Percentiles rank a stretch among this genome's conserved stretches.
Conservation (phyloP, 352 stramenopile species). For the Phytophthora meadii region DNA sequence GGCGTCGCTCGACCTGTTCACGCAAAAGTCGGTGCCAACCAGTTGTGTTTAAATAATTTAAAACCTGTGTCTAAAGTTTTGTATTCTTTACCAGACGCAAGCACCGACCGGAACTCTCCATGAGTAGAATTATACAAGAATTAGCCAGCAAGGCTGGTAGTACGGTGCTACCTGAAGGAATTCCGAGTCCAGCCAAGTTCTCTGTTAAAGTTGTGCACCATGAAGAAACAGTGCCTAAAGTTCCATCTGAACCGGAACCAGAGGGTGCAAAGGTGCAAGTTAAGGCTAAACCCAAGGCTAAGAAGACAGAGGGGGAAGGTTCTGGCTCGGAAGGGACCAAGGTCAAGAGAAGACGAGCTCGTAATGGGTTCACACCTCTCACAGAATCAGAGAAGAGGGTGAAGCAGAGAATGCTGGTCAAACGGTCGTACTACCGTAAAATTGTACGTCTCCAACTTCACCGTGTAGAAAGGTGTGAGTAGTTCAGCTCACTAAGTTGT, state of each 20-base stretch:
- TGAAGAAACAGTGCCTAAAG: not conserved
- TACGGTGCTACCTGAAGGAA: not conserved
- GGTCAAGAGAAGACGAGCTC: constrained; percentile 18
- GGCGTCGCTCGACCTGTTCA: constrained; percentile 58
- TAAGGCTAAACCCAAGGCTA: constrained; percentile 5
- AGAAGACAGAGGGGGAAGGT: constrained; percentile 7
- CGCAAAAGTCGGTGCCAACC: constrained; percentile 37
- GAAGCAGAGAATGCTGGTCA: constrained; percentile 76
- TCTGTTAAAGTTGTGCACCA: constrained; percentile 8
- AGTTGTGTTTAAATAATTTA: not conserved
- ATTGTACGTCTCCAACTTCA: constrained; percentile 47
- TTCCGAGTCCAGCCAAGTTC: not conserved
- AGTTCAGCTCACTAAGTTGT: not conserved
- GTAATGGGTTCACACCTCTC: constrained; percentile 44
- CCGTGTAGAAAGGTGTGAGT: not conserved
- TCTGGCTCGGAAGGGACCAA: constrained; percentile 8
- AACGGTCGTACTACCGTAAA: constrained; percentile 79
- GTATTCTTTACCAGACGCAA: constrained; percentile 23
- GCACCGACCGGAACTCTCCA: constrained; percentile 46
- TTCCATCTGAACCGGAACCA: not conserved
- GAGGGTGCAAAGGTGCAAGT: no score
- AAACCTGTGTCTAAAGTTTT: constrained; percentile 18
- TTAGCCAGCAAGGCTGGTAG: constrained; percentile 21
- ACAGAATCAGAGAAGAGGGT: constrained; percentile 67
- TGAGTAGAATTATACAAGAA: constrained; percentile 60